A percentile compares a stretch with the other conserved stretches of the same genome.
Evolutionary conservation across 306 rosid genomes (phyloP).

Genomic region (Datisca glomerata): DNA sequence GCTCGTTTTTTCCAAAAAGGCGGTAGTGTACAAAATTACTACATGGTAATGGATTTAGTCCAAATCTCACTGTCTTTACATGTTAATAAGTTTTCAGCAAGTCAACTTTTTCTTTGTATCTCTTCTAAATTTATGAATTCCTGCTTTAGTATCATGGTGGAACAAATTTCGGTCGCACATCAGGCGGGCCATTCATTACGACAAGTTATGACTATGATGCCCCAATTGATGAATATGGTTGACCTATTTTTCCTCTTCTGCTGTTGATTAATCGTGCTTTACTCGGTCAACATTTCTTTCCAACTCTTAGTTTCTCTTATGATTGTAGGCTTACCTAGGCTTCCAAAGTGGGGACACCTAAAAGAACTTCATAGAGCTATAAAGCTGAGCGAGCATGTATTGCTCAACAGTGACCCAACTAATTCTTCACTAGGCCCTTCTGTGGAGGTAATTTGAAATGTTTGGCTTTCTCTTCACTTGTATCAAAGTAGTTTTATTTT

Average conservation of each 20-base stretch:
- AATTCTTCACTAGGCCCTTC: slow-evolving; percentile 58
- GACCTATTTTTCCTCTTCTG: slow-evolving; percentile 1
- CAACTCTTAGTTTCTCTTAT: slow-evolving; percentile 3
- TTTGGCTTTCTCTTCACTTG: too few species aligned
- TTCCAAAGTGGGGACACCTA: slow-evolving; percentile 96
- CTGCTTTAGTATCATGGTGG: slow-evolving; percentile 81
- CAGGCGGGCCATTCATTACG: slow-evolving; percentile 96
- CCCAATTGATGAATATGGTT: slow-evolving; percentile 92
- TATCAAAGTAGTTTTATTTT: too few species aligned
- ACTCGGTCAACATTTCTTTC: too few species aligned
- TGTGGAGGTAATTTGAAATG: slow-evolving; percentile 62
- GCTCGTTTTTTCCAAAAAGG: slow-evolving; percentile 98
- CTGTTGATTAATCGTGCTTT: background rate
- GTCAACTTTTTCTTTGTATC: too few species aligned
- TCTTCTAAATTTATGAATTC: slow-evolving; percentile 8
- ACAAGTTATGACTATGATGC: slow-evolving; percentile 98
- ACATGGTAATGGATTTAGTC: slow-evolving; percentile 53
- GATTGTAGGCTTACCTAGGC: slow-evolving; percentile 63
- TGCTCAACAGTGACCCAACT: slow-evolving; percentile 47
- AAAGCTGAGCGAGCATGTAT: slow-evolving; percentile 54
- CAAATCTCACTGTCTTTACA: background rate
- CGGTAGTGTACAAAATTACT: slow-evolving; percentile 81
- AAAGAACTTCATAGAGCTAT: slow-evolving; percentile 83
- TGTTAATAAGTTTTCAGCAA: background rate
- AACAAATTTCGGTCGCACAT: slow-evolving; percentile 91